These are phyloP conservation scores for Moesziomyces sp. DNA, from an alignment of 1,284 basidiomycete species.

Conservation along the genomic window DNA sequence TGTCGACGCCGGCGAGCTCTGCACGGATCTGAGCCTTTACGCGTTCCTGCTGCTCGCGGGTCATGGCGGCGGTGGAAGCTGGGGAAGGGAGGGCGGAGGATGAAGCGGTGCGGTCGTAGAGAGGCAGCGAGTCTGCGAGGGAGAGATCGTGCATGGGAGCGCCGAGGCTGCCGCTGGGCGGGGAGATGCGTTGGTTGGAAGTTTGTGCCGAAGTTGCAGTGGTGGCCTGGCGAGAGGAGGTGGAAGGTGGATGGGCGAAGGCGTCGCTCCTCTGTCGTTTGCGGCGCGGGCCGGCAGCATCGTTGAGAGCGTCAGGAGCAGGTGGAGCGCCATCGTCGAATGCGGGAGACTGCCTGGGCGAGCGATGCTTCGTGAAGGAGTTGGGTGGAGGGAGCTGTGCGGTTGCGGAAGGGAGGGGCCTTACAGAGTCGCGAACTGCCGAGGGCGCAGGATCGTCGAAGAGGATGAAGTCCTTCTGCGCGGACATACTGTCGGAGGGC, in stretches of 20 bases:
- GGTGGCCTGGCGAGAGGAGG: conserved; percentile 22
- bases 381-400: conserved; percentile 6
- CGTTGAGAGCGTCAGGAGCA: conserved; percentile 24
- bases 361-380: conserved; percentile 45
- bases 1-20: conserved; percentile 56
- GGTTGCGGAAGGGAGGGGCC: conserved; percentile 6
- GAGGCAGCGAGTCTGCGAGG: conserved; percentile 37
- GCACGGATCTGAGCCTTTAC: conserved; percentile 46
- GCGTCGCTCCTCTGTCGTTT: conserved; percentile 49
- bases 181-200: conserved; percentile 24
- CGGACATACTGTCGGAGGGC: conserved; percentile 11
- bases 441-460: conserved; percentile 49
- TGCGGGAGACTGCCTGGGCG: conserved; percentile 41
- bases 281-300: conserved; percentile 28
- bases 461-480: conserved; percentile 54
- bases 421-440: not conserved
- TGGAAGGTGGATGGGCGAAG: conserved; percentile 12
- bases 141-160: conserved; percentile 47
- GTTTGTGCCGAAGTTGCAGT: conserved; percentile 12
- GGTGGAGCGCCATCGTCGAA: conserved; percentile 34
- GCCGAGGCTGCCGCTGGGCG: conserved; percentile 49
- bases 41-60: conserved; percentile 39
- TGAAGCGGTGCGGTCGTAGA: conserved; percentile 13
- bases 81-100: conserved; percentile 24
- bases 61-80: conserved; percentile 14